Base-by-base conservation (phyloP, 148 eudicot species). In the Silene conica region DNA sequence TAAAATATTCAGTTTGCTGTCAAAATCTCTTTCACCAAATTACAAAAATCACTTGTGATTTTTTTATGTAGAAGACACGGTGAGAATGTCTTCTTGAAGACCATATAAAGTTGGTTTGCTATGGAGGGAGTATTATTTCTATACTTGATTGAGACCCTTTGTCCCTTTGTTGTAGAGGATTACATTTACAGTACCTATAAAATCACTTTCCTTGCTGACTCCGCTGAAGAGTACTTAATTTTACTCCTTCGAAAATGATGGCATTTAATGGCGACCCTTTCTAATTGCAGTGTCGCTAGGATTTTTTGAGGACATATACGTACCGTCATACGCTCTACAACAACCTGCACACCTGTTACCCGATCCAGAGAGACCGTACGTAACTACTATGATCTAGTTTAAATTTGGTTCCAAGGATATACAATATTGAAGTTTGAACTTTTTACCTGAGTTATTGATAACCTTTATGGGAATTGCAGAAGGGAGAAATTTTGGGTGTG, bases 281-380 rank as follows among this genome's bases (percentile, higher is more conserved):
- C 61, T 18, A 68, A 69, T 13, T 34, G 63, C 94, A 93, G 98
- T 93, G 81, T 81, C 97, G 61, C 86, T 93, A 73, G 98, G 96
- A 68, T 93, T 91, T 71, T 93, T 93, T 69, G 91, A 91, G 46
- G 98, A 93, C 83, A 87, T 93, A 63, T 83, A 89, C 55, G 70
- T 93, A 63, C 92, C 95, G 67, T 75, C 58, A 28, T 83, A 81
- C 65, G 81, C 86, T 58, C 58, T 93, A 82, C 89, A 89, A 34
- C 16, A 74, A 16, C 92, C 92, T 61, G 76, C 81, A 46, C 73
- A 50, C 63, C 41, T 69, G 21, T 16, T 7, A 14, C 55, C 55
- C 60, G 87, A 79, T 67, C 74, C 83, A 46, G 83, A 64, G 26
- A 73, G 67, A 25, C 83, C 46, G 69, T 64, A 64, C 18, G 69